Percentiles rank a stretch among this genome's conserved stretches.
Evolutionary conservation across 2,329 filamentous ascomycete genomes (phyloP).

Genomic region (Eurotiales sp.): DNA sequence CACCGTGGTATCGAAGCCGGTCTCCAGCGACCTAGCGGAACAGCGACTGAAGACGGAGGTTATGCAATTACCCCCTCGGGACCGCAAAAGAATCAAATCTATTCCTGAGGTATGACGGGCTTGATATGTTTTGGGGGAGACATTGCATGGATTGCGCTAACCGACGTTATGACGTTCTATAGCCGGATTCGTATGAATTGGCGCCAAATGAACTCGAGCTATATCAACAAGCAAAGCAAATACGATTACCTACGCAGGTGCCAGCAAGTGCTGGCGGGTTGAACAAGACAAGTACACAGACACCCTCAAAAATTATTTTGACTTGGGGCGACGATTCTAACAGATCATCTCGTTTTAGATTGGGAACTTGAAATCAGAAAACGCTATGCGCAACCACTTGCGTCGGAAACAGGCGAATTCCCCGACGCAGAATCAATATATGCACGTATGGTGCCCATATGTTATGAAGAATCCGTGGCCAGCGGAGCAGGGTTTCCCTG

Average conservation of each 20-base stretch:
- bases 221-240: slow-evolving; percentile 44
- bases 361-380: slow-evolving; percentile 65
- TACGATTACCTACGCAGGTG: slow-evolving; percentile 57
- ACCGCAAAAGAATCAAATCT: slow-evolving; percentile 56
- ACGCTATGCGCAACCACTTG: slow-evolving; percentile 60
- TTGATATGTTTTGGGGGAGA: neutral
- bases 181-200: slow-evolving; percentile 35
- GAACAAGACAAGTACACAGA: slow-evolving; percentile 69
- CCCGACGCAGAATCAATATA: slow-evolving; percentile 56
- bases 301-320: slow-evolving; percentile 12
- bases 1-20: slow-evolving; percentile 46
- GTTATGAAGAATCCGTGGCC: slow-evolving; percentile 60
- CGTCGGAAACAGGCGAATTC: slow-evolving; percentile 60
- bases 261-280: slow-evolving; percentile 68
- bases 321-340: neutral
- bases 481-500: slow-evolving; percentile 51
- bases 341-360: slow-evolving; percentile 32
- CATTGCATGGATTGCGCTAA: slow-evolving; percentile 2
- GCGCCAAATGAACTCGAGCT: slow-evolving; percentile 36
- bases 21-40: slow-evolving; percentile 58
- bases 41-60: slow-evolving; percentile 62
- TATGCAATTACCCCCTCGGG: slow-evolving; percentile 59
- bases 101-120: slow-evolving; percentile 43
- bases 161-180: slow-evolving; percentile 3
- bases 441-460: slow-evolving; percentile 60